Evolutionary conservation across 2,329 filamentous ascomycete genomes (phyloP), one percentile per base, ranked within the genome.

Genomic region (Neopestalotiopsis sp.): DNA sequence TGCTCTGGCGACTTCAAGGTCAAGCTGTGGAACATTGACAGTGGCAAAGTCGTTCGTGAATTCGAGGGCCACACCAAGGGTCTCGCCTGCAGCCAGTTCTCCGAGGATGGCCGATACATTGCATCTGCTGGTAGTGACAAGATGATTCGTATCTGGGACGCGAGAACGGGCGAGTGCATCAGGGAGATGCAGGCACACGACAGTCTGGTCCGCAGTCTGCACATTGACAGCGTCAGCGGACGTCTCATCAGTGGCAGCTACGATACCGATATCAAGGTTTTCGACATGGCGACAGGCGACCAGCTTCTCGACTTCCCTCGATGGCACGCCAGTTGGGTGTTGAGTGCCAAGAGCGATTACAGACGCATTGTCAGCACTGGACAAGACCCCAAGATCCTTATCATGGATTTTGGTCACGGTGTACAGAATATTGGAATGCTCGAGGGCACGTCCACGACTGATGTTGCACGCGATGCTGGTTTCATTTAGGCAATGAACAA

Each of bases 321-420:
- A 73, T 98, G 95, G 94, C 97, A 97, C 69, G 92, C 92, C 12
- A 97, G 94, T 81, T 99, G 96, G 96, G 97, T 99, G 76, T 84
- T 99, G 69, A 95, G 94, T 72, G 96, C 96, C 65, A 98, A 98
- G 86, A 95, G 93, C 71, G 95, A 99, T 78, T 98, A 98, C 80
- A 88, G 95, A 69, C 90, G 96, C 71, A 96, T 99, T 71, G 93
- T 99, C 71, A 96, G 94, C 75, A 97, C 95, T 0, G 96, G 95
- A 64, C 96, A 99, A 81, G 95, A 98, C 76, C 93, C 95, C 42
- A 92, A 97, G 78, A 94, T 97, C 65, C 83, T 98, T 69, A 92
- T 99, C 70, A 91, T 98, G 86, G 96, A 99, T 82, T 99, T 98
- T 83, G 96, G 90, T 38, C 85, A 86, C 20, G 85, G 84, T 58